These are phyloP conservation scores for Eimeria falciformis DNA, from an alignment of 169 alveolate species.

Conservation along the genomic window DNA sequence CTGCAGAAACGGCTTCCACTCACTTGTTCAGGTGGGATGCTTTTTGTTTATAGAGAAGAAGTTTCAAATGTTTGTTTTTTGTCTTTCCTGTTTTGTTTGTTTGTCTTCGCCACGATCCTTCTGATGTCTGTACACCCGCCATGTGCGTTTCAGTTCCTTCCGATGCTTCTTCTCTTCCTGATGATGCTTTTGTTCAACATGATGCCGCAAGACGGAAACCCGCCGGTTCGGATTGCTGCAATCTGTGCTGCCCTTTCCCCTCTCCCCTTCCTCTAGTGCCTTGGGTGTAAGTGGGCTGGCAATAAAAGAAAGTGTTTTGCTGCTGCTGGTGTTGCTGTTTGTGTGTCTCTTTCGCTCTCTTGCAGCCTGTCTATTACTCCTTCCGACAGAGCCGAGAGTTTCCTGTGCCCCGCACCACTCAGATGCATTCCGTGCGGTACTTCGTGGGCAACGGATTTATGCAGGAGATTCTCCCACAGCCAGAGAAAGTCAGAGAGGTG, in stretches of 20 bases:
- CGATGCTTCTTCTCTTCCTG: background rate
- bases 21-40: background rate
- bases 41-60: no score
- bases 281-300: background rate
- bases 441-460: constrained; percentile 7
- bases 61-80: no score
- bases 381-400: constrained; percentile 23
- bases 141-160: background rate
- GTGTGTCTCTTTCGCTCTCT: background rate
- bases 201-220: background rate
- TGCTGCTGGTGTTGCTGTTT: background rate
- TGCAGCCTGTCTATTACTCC: constrained; percentile 52
- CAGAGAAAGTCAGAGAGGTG: constrained; percentile 62
- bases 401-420: constrained; percentile 46
- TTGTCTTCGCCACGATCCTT: no score
- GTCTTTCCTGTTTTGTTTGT: background rate
- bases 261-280: background rate
- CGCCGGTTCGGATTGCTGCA: background rate
- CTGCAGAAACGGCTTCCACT: background rate
- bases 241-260: background rate
- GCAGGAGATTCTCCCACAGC: background rate
- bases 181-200: background rate
- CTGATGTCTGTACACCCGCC: no score
- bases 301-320: background rate
- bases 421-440: constrained; percentile 55